Base-by-base conservation (phyloP, 2,329 filamentous ascomycete species). In the Fusarium verrucosum region DNA sequence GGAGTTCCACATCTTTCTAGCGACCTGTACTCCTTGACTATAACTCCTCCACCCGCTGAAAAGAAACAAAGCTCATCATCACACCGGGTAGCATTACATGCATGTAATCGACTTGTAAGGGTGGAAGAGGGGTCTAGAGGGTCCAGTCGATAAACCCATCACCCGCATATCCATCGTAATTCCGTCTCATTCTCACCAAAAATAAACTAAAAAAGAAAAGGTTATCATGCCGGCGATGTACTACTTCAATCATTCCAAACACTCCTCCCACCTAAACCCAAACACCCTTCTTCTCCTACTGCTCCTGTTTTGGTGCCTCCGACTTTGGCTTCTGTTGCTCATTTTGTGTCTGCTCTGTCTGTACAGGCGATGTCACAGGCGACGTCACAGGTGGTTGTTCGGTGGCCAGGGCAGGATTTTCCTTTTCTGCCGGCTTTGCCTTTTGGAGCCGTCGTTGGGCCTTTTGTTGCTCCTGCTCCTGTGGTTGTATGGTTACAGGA, bases 71-170 rank as follows among this genome's bases (percentile, higher is more conserved):
- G 28, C 57, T 59, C 47, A 22, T 41, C 61, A 47, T 37, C 58
- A 56, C 46, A 66, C 58, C 37, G 23, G 49, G 50, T 54, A 64
- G 66, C 58, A 72, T 69, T 72, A 69, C 68, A 72, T 63, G 58
- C 44, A 64, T 45, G 57, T 69, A 68, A 70, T 65, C 47, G 57
- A 62, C 63, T 65, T 64, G 56, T 62, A 68, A 68, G 49, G 50
- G 55, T 58, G 44, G 45, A 26, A 43, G 20, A 49, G 43, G 55
- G 50, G 33, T 25, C 35, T 44, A 42, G 20, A 40, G 28, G 50
- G 51, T 41, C 43, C 28, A 43, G 54, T 58, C 52, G 43, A 50
- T 41, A 43, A 60, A 44, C 58, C 65, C 53, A 26, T 50, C 44
- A 43, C 42, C 38, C 45, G 50, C 41, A 44, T 67, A 51, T 60